Percentiles rank a stretch among this genome's conserved stretches.
Evolutionary conservation across 345 rosid genomes (phyloP).

Genomic region (Raphanus raphanistrum): DNA sequence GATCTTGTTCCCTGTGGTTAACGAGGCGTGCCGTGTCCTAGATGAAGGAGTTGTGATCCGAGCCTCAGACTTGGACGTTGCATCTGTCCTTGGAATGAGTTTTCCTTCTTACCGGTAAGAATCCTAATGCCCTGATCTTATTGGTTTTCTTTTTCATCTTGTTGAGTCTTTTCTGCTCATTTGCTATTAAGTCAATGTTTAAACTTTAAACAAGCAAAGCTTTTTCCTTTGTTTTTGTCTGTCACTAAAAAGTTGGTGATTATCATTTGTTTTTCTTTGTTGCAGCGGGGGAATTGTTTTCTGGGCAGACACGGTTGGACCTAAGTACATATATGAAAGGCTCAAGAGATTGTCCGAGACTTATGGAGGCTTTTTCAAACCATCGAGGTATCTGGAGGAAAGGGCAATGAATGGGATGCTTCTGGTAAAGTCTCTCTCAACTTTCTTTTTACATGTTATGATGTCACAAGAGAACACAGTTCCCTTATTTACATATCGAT

Average conservation of each 20-base stretch:
- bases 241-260: neutral
- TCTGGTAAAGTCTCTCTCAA: constrained; percentile 52
- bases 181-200: neutral
- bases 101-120: constrained; percentile 74
- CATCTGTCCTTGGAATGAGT: constrained; percentile 96
- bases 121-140: neutral
- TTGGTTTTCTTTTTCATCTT: neutral
- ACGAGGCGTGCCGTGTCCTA: constrained; percentile 86
- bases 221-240: neutral
- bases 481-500: neutral
- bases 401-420: constrained; percentile 71
- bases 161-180: neutral
- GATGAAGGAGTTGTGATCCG: constrained; percentile 84
- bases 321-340: constrained; percentile 57
- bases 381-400: constrained; percentile 83
- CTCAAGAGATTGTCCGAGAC: constrained; percentile 70
- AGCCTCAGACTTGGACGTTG: constrained; percentile 86
- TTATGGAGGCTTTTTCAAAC: constrained; percentile 72
- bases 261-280: constrained; percentile 9
- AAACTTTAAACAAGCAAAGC: neutral
- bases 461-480: constrained; percentile 5
- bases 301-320: constrained; percentile 82
- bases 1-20: constrained; percentile 87
- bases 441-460: constrained; percentile 8
- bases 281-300: constrained; percentile 89